These are phyloP conservation scores for Linnemannia elongata DNA, from an alignment of 192 early-diverging fungal genomes.

Conservation along the genomic window DNA sequence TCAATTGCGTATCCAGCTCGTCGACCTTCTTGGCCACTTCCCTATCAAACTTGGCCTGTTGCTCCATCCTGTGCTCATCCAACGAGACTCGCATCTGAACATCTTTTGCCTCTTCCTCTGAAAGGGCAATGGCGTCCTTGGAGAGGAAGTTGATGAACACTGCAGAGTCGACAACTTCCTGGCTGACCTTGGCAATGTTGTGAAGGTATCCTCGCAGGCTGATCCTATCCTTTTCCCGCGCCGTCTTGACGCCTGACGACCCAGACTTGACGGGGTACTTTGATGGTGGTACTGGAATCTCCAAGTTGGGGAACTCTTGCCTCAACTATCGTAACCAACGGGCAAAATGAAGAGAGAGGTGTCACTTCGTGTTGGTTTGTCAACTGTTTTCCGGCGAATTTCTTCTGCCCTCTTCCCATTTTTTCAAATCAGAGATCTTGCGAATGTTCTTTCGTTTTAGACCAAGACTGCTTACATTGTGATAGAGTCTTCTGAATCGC, in stretches of 20 bases:
- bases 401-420: not conserved
- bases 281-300: slow-evolving; percentile 56
- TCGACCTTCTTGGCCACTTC: slow-evolving; percentile 60
- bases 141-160: slow-evolving; percentile 52
- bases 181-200: slow-evolving; percentile 32
- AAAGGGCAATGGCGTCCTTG: slow-evolving; percentile 41
- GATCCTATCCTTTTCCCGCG: slow-evolving; percentile 66
- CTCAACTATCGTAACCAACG: slow-evolving; percentile 33
- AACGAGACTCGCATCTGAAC: slow-evolving; percentile 39
- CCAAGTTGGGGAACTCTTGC: slow-evolving; percentile 51
- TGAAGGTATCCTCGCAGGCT: slow-evolving; percentile 55
- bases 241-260: slow-evolving; percentile 18
- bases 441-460: not conserved
- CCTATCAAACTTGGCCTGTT: slow-evolving; percentile 55
- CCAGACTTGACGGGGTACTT: slow-evolving; percentile 47
- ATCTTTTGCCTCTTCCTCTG: slow-evolving; percentile 48
- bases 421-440: not conserved
- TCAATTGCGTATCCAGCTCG: slow-evolving; percentile 61
- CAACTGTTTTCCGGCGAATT: not conserved
- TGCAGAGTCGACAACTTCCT: slow-evolving; percentile 27
- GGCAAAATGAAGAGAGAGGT: not conserved
- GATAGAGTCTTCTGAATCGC: slow-evolving; percentile 60
- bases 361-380: not conserved
- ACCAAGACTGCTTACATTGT: slow-evolving; percentile 26
- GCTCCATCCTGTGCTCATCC: slow-evolving; percentile 52